phyloP scores from a whole-genome alignment of 768 basidiomycete species.

The Collybiopsis luxurians region DNA sequence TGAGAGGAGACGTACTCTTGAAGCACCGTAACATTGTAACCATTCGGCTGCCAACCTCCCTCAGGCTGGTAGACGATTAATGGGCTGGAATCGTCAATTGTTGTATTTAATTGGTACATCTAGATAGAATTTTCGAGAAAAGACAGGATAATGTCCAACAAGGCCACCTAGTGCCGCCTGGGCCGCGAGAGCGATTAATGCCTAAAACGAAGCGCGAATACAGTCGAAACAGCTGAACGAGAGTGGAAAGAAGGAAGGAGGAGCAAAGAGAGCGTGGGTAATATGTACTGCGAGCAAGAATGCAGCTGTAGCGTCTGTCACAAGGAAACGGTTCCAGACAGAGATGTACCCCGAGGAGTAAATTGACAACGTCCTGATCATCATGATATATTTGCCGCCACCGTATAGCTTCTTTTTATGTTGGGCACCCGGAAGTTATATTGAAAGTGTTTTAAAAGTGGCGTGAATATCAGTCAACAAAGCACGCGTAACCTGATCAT shows the following conservation, averaged over 20 bases:
- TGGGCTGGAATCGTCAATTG: conserved; percentile 10
- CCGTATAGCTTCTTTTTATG: no score
- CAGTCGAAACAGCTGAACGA: not conserved
- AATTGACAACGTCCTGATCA: no score
- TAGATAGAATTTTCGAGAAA: conserved; percentile 1
- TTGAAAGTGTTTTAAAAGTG: no score
- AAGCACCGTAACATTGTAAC: not conserved
- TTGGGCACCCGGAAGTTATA: no score
- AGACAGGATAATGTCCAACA: not conserved
- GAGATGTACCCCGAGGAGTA: no score
- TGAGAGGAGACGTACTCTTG: not conserved
- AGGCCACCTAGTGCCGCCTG: not conserved
- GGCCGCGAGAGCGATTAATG: no score
- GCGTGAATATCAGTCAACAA: no score
- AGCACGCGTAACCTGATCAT: no score
- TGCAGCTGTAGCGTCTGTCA: not conserved
- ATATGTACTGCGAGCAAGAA: not conserved
- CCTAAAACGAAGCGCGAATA: not conserved
- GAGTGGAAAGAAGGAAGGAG: not conserved
- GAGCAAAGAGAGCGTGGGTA: not conserved
- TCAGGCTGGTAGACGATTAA: conserved; percentile 3
- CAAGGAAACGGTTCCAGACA: not conserved
- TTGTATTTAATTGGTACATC: conserved; percentile 11
- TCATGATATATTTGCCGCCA: no score
- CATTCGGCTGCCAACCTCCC: conserved; percentile 2